Conservation (phyloP, 148 eudicot species). For the Rheum nobile region DNA sequence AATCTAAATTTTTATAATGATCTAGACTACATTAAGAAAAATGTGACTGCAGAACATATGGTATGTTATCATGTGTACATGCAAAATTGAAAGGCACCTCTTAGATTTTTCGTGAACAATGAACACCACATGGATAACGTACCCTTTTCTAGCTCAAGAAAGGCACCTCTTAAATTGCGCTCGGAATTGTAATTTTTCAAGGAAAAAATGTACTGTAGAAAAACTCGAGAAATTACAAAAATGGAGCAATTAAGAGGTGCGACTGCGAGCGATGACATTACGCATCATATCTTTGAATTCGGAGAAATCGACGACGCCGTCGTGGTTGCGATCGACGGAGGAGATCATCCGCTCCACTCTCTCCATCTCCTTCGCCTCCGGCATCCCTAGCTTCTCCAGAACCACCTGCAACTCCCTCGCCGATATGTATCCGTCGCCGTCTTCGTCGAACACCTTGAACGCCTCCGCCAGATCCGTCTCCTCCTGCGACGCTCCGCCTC, state of each 20-base stretch:
- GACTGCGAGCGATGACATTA: constrained; percentile 27
- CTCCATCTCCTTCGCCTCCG: constrained; percentile 44
- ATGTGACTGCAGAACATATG: too few relatives aligned
- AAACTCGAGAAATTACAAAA: neutral
- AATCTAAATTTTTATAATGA: too few relatives aligned
- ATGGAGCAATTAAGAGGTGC: constrained; percentile 1
- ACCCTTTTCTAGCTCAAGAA: too few relatives aligned
- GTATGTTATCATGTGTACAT: too few relatives aligned
- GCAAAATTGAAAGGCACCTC: too few relatives aligned
- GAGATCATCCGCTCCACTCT: constrained; percentile 63
- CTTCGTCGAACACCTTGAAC: constrained; percentile 50
- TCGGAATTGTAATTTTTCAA: too few relatives aligned
- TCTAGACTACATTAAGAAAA: too few relatives aligned
- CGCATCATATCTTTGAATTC: constrained; percentile 93
- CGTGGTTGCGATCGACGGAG: constrained; percentile 51
- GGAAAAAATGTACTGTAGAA: neutral
- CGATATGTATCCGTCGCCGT: constrained; percentile 82
- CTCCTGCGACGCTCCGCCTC: neutral
- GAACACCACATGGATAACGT: too few relatives aligned
- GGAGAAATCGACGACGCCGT: constrained; percentile 73
- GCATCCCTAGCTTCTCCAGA: constrained; percentile 49
- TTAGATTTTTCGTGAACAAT: too few relatives aligned
- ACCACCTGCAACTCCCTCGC: constrained; percentile 65
- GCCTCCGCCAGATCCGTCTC: constrained; percentile 3
- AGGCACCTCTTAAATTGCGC: too few relatives aligned